Evolutionary conservation across 371 early-diverging fungal genomes (phyloP).

Genomic region (Cokeromyces recurvatus): DNA sequence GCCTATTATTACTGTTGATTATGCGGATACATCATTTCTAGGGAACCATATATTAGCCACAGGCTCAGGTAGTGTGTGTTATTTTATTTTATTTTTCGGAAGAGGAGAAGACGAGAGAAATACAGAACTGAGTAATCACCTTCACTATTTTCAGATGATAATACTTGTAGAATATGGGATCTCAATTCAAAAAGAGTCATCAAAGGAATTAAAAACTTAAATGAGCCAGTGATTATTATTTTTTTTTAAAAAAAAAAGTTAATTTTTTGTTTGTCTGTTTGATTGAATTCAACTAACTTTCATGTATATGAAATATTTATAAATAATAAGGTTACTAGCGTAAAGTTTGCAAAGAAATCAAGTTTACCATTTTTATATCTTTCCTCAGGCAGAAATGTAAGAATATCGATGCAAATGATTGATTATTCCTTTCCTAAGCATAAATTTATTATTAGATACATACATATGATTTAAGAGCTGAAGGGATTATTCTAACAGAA

Average conservation of each 20-base stretch:
- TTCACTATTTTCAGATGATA: slow-evolving; percentile 31
- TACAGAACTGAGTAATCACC: no score
- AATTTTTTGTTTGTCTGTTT: no score
- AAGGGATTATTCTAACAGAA: slow-evolving; percentile 22
- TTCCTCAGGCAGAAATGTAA: slow-evolving; percentile 34
- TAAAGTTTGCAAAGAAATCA: slow-evolving; percentile 32
- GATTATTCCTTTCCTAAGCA: neutral
- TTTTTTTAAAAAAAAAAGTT: no score
- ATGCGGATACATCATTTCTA: slow-evolving; percentile 10
- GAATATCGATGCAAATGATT: no score
- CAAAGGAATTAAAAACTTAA: slow-evolving; percentile 28
- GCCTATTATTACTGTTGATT: slow-evolving; percentile 18
- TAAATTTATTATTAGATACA: slow-evolving; percentile 16
- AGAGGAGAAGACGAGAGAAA: no score
- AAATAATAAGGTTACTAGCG: slow-evolving; percentile 23
- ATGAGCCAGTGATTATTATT: slow-evolving; percentile 23
- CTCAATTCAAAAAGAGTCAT: slow-evolving; percentile 16
- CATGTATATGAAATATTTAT: no score
- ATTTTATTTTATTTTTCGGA: no score
- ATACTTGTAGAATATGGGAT: slow-evolving; percentile 46
- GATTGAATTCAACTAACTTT: no score
- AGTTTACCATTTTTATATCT: slow-evolving; percentile 24
- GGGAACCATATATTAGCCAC: slow-evolving; percentile 22
- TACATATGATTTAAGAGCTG: slow-evolving; percentile 34
- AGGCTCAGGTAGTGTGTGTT: slow-evolving; percentile 30